phyloP scores from a whole-genome alignment of 805 yeast species.

The Cyberlindnera amylophila region DNA sequence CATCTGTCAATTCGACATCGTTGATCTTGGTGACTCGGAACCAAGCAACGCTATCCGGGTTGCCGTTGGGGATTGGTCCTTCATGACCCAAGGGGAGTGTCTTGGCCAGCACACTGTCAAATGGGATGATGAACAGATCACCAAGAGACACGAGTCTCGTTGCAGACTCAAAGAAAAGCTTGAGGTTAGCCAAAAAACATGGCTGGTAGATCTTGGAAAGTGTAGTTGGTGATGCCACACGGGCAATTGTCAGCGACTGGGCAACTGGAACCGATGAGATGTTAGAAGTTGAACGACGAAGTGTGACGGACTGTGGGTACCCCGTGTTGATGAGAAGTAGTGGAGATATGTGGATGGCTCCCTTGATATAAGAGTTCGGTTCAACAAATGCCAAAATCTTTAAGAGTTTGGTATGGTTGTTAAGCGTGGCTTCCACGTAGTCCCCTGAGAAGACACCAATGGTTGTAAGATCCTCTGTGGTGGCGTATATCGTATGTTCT shows the following conservation, averaged over 20 bases:
- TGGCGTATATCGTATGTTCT: slow-evolving; percentile 42
- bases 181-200: slow-evolving; percentile 59
- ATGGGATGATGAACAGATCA: slow-evolving; percentile 72
- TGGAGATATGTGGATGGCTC: slow-evolving; percentile 58
- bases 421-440: slow-evolving; percentile 36
- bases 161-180: slow-evolving; percentile 50
- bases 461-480: slow-evolving; percentile 45
- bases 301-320: slow-evolving; percentile 26
- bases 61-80: slow-evolving; percentile 45
- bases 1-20: slow-evolving; percentile 26
- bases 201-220: slow-evolving; percentile 60
- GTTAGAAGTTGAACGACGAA: slow-evolving; percentile 21
- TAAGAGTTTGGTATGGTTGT: slow-evolving; percentile 11
- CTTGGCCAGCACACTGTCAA: slow-evolving; percentile 65
- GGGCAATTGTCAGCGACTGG: slow-evolving; percentile 56
- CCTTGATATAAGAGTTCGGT: slow-evolving; percentile 45
- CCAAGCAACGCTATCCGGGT: slow-evolving; percentile 79
- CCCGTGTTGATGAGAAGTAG: slow-evolving; percentile 49
- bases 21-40: slow-evolving; percentile 60
- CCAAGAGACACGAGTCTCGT: slow-evolving; percentile 57
- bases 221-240: slow-evolving; percentile 67
- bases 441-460: slow-evolving; percentile 72
- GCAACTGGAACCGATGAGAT: slow-evolving; percentile 42
- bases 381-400: slow-evolving; percentile 58
- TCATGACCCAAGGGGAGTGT: slow-evolving; percentile 29